These are phyloP conservation scores for Aspergillus tanneri DNA, from an alignment of 2,329 filamentous ascomycete genomes.

Conservation along the genomic window DNA sequence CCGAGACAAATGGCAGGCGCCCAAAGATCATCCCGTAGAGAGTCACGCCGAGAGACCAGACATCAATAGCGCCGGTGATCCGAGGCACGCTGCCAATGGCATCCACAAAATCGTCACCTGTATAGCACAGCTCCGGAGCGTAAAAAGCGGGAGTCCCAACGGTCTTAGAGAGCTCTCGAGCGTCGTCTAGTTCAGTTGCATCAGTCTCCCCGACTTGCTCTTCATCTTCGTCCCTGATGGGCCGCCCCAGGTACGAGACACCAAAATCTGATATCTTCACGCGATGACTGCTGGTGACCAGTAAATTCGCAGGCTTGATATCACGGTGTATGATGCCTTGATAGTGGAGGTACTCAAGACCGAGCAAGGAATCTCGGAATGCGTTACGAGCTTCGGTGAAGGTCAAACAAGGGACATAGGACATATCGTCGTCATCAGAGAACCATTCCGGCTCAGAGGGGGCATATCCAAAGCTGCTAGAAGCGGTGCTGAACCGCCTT, in stretches of 20 bases:
- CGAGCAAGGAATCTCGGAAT: slow-evolving; percentile 89
- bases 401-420: slow-evolving; percentile 91
- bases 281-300: slow-evolving; percentile 79
- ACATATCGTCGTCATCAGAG: slow-evolving; percentile 73
- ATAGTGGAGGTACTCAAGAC: slow-evolving; percentile 88
- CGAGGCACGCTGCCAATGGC: slow-evolving; percentile 61
- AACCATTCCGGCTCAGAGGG: slow-evolving; percentile 47
- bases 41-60: slow-evolving; percentile 95
- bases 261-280: slow-evolving; percentile 99
- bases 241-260: slow-evolving; percentile 92
- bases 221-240: slow-evolving; percentile 76
- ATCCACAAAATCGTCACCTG: slow-evolving; percentile 62
- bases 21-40: slow-evolving; percentile 94
- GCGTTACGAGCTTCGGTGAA: slow-evolving; percentile 76
- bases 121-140: slow-evolving; percentile 92
- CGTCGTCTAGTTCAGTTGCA: slow-evolving; percentile 83
- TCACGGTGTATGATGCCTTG: slow-evolving; percentile 81
- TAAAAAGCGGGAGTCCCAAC: slow-evolving; percentile 98
- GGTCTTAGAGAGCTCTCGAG: slow-evolving; percentile 94
- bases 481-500: slow-evolving; percentile 76
- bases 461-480: slow-evolving; percentile 56
- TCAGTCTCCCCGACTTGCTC: slow-evolving; percentile 79
- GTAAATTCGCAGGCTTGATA: slow-evolving; percentile 85
- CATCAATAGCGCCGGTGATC: slow-evolving; percentile 90
- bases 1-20: slow-evolving; percentile 86